Evolutionary conservation across 2,329 filamentous ascomycete genomes (phyloP).

Genomic region (Diaporthe amygdali): DNA sequence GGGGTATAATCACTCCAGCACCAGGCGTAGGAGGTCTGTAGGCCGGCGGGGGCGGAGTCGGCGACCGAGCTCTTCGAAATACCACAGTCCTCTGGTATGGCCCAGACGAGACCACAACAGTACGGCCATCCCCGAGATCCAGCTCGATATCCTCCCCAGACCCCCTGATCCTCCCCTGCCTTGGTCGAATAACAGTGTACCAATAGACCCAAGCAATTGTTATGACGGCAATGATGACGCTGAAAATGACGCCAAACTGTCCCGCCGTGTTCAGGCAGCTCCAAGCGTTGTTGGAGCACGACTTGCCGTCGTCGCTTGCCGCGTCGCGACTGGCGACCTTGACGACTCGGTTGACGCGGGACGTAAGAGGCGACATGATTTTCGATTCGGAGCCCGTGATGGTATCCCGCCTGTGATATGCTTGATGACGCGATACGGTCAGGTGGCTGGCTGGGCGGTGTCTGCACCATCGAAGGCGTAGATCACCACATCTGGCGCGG

Average conservation of each 20-base stretch:
- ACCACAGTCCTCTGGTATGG: conserved; percentile 1
- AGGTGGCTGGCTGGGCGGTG: not conserved
- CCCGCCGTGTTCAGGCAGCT: conserved; percentile 43
- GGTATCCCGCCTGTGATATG: too few relatives aligned
- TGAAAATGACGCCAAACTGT: conserved; percentile 46
- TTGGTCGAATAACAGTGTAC: conserved; percentile 27
- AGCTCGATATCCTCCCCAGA: conserved; percentile 10
- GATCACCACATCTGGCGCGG: not conserved
- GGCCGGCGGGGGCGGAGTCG: not conserved
- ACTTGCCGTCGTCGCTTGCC: conserved; percentile 6
- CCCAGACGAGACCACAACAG: conserved; percentile 1
- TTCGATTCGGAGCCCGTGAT: not conserved
- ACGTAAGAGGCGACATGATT: not conserved
- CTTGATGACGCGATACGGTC: not conserved
- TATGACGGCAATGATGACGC: conserved; percentile 34
- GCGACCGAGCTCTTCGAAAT: not conserved
- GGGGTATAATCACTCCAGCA: not conserved
- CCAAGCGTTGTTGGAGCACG: conserved; percentile 40
- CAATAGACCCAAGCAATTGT: conserved; percentile 39
- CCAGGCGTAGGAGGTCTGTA: conserved; percentile 12
- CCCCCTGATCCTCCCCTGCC: conserved; percentile 24
- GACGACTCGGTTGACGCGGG: conserved; percentile 27
- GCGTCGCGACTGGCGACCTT: conserved; percentile 24
- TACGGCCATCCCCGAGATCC: conserved; percentile 6
- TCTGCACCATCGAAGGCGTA: too few relatives aligned